These are phyloP conservation scores for Rhynchosporium graminicola DNA, from an alignment of 2,329 filamentous ascomycete genomes.

Conservation along the genomic window DNA sequence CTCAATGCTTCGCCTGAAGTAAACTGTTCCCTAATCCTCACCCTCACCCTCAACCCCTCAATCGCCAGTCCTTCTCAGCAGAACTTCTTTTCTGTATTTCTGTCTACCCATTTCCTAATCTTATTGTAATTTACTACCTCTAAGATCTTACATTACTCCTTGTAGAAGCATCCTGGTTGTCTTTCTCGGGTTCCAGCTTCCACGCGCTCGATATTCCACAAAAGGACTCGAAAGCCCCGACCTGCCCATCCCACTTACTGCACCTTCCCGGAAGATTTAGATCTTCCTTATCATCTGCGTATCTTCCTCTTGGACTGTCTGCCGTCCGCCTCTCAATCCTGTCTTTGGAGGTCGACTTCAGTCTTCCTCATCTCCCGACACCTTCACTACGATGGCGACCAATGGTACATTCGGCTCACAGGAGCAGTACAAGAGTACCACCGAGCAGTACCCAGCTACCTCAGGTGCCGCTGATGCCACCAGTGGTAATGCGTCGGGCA, in stretches of 20 bases:
- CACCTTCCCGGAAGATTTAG: conserved; percentile 7
- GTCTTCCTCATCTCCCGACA: conserved; percentile 29
- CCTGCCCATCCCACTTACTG: conserved; percentile 1
- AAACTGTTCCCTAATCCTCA: conserved; percentile 22
- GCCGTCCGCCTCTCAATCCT: conserved; percentile 17
- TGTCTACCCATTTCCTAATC: conserved; percentile 33
- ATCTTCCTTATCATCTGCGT: conserved; percentile 22
- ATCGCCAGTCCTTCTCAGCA: conserved; percentile 26
- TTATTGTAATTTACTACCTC: conserved; percentile 31
- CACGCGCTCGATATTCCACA: conserved; percentile 37
- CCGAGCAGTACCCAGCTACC: conserved; percentile 41
- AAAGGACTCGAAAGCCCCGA: conserved; percentile 34
- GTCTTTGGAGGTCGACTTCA: conserved; percentile 31
- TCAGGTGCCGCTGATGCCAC: conserved; percentile 36
- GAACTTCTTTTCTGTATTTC: conserved; percentile 33
- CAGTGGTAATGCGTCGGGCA: conserved; percentile 43
- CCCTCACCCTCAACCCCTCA: conserved; percentile 13
- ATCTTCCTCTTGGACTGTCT: conserved; percentile 16
- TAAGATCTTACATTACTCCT: conserved; percentile 24
- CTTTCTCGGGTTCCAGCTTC: conserved; percentile 21
- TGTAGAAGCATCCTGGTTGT: conserved; percentile 23
- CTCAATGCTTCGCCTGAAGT: conserved; percentile 22
- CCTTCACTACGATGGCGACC: conserved; percentile 37
- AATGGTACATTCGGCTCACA: conserved; percentile 42
- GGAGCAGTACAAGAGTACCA: conserved; percentile 40